Evolutionary conservation across 805 yeast genomes (phyloP), one percentile per base, ranked within the genome.

Genomic region (Lachancea quebecensis): DNA sequence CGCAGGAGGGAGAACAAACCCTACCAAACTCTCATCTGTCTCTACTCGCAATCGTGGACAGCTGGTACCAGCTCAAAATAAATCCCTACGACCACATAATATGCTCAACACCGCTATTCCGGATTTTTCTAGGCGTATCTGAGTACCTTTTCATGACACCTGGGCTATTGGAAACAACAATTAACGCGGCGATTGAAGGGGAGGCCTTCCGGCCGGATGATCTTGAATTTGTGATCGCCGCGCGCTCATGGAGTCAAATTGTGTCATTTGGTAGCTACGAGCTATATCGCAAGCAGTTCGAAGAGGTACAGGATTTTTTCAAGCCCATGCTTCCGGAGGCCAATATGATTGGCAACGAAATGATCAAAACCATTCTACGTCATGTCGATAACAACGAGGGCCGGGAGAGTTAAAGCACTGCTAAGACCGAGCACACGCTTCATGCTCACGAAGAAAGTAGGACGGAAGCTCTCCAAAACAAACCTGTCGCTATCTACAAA

Each of bases 31-130:
- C 96, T 3, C 99, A 93, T 64, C 69, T 93, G 40, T 85, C 96
- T 1, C 66, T 93, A 33, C 67, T 93, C 45, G 95, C 95, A 1
- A 89, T 93, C 39, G 98, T 87, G 1, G 98, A 93, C 65, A 82
- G 93, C 58, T 93, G 99, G 99, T 78, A 75, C 57, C 81, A 81
- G 51, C 67, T 87, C 36, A 84, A 83, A 1, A 88, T 93, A 35
- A 82, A 85, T 31, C 99, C 99, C 4, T 91, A 93, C 59, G 96
- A 91, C 62, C 99, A 93, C 65, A 90, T 91, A 67, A 90, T 91
- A 48, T 91, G 98, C 60, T 86, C 96, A 1, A 93, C 99, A 0
- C 99, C 99, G 10, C 61, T 85, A 28, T 93, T 91, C 61, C 75
- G 98, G 60, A 88, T 93, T 35, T 88, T 93, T 66, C 72, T 93